Base-by-base conservation (phyloP, 768 basidiomycete species). In the Fistulinella prunicolor region DNA sequence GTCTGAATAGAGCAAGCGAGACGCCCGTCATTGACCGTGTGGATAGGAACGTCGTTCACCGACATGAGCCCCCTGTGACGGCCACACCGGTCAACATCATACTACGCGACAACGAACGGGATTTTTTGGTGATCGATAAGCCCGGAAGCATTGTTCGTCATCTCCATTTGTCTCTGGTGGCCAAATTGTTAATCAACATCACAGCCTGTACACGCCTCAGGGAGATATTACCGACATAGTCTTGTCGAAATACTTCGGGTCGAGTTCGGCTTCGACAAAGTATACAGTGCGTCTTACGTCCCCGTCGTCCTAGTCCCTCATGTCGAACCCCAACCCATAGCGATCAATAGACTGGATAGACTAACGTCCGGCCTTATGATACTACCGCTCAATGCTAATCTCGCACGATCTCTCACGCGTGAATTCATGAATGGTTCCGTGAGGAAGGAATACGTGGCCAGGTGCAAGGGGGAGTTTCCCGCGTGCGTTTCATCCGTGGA, bases 1-100 rank as follows among this genome's bases (percentile, higher is more conserved):
- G 0, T 44, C 32, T 50, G 16, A 19, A 35, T 48, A 39, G 39
- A 8, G 7, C 13, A 12, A 9, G n/a, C n/a, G n/a, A 0, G 6
- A 29, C 17, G 2, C 26, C 32, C 24, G 32, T 44, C 37, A 46
- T 42, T 26, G 38, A 55, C 40, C 36, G 38, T 30, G 2, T 6
- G 13, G 6, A 29, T 9, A 94, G 92, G 61, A 96, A 97, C 60
- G 78, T 94, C 13, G 91, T 94, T 13, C 92, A 94, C 67, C 78
- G 93, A n/a, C 96, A 99, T 63, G 96, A 99, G 68, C 96, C 96
- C 6, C 93, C 96, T 3, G 86, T 99, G 4, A 85, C 93, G 1
- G 82, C 86, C 2, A 86, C 76, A 4, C 89, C 89, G 2, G 82
- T 98, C 45, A 80, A 83, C 53, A 76, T 98, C 30, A 68, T 97